Evolutionary conservation across 2,329 filamentous ascomycete species (phyloP).

Genomic region (Cercospora beticola): DNA sequence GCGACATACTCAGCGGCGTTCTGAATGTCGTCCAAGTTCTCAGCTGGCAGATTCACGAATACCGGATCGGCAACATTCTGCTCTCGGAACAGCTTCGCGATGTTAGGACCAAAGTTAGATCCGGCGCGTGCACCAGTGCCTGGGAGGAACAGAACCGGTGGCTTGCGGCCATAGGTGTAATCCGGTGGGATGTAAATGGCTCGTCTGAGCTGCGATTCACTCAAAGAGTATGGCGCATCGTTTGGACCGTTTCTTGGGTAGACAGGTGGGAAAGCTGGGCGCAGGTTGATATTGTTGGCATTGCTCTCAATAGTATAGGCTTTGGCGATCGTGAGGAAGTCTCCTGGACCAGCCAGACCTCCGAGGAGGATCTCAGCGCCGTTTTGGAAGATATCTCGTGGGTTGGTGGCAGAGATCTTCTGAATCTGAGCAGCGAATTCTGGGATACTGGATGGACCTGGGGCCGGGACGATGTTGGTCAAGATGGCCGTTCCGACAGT

Average conservation of each 20-base stretch:
- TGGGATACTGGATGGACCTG: conserved; percentile 25
- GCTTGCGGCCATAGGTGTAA: conserved; percentile 47
- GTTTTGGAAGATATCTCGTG: conserved; percentile 26
- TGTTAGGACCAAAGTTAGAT: conserved; percentile 47
- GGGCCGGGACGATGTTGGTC: conserved; percentile 27
- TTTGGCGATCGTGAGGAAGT: conserved; percentile 22
- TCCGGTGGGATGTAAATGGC: conserved; percentile 53
- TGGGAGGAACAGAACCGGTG: conserved; percentile 53
- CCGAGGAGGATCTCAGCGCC: conserved; percentile 26
- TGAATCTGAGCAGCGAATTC: conserved; percentile 21
- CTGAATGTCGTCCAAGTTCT: conserved; percentile 51
- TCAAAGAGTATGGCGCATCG: conserved; percentile 52
- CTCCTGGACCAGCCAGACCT: conserved; percentile 24
- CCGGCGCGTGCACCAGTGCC: conserved; percentile 54
- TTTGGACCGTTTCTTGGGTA: conserved; percentile 41
- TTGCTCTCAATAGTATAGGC: conserved; percentile 27
- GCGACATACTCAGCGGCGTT: conserved; percentile 55
- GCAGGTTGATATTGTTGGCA: conserved; percentile 31
- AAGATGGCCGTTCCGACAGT: conserved; percentile 26
- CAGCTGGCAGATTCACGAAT: conserved; percentile 55
- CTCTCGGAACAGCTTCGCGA: conserved; percentile 49
- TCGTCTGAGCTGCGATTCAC: conserved; percentile 49
- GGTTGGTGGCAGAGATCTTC: conserved; percentile 23
- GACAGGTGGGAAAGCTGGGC: conserved; percentile 30
- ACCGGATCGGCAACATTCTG: conserved; percentile 50